Base-by-base conservation (phyloP, 176 grass and related monocot species). In the Bonia amplexicaulis region DNA sequence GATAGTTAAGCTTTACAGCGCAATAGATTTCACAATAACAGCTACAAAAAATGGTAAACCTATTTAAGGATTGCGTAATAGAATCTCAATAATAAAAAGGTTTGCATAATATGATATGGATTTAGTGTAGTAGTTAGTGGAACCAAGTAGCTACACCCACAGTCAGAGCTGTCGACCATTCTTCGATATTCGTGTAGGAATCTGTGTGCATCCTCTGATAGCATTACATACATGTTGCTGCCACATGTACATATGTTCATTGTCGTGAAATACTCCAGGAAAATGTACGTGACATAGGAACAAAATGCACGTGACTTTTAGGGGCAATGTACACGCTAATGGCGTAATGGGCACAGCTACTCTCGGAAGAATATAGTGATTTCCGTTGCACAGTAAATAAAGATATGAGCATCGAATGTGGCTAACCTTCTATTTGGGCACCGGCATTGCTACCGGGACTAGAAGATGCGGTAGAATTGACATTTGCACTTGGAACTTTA, bases 401-500 rank as follows among this genome's bases (percentile, higher is more conserved):
- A 82, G 20, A 67, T 45, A 58, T 39, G 42, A 59, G 35, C 35
- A 73, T 19, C 4, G 6, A 57, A 82, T 75, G 60, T 39, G 9
- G 25, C 87, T 87, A 85, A 94, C 93, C 93, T 92, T 95, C 90
- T 31, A 88, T 82, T 73, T 92, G 90, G 29, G 88, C 90, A 14
- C 86, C 76, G 0, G 63, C 17, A 63, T 88, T 95, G 49, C 80
- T 92, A 53, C 61, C 80, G 53, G 80, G 83, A 87, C 86, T 87
- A 86, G 81, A 62, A 63, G 85, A 74, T 85, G 89, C 48, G 17
- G 80, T 3, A n/a, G 80, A 55, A 68, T 76, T 90, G 59, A 73
- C 78, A 72, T 88, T 90, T 52, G 51, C 45, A 73, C 58, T 89
- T 80, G 86, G 79, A 81, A 79, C 52, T 85, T 92, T 92, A 61